Base-by-base conservation (phyloP, 176 grass and related monocot genomes). In the Bothriochloa decipiens region DNA sequence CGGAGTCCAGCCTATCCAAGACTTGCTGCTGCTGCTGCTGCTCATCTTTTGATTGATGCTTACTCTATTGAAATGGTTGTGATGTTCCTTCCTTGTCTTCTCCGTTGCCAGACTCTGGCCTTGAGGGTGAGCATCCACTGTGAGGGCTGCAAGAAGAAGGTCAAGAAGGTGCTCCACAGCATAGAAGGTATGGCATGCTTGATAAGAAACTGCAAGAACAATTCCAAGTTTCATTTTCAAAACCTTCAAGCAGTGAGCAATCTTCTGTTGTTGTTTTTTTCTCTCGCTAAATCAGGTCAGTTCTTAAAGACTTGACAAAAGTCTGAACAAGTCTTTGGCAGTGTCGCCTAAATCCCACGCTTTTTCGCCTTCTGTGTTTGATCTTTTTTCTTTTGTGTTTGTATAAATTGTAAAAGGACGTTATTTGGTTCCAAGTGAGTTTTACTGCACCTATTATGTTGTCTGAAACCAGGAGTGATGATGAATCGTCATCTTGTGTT, bases 101-200 rank as follows among this genome's bases (percentile, higher is more conserved):
- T 32, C 33, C 39, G 5, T 74, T 75, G 28, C 49, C 70, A 98
- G 96, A 98, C 87, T 39, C 76, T 83, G 64, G 89, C 85, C 42
- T 77, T 98, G 85, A 98, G 93, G 86, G 96, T 98, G 22, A 93
- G 93, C 88, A 98, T 98, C 89, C 93, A 98, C 83, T 98, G 96
- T 14, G 96, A 98, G 87, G 96, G 96, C 11, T 98, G 96, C 89
- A 98, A 95, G 91, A 98, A 83, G 86, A 93, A 98, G 78, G 96
- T 98, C 63, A 98, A 95, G 91, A 98, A 85, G 89, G 96, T 93
- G 45, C 93, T 98, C 5, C 96, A 95, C 15, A 88, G 83, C 87
- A 92, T 98, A 72, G 96, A 98, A 95, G 37, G 61, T 5, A 17
- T 58, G 55, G 6, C 4, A 17, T 61, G 57, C 57, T 61, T 61